A percentile compares a stretch with the other conserved stretches of the same genome.
Conservation (phyloP, 2,329 filamentous ascomycete species). For the Colletotrichum agaves region DNA sequence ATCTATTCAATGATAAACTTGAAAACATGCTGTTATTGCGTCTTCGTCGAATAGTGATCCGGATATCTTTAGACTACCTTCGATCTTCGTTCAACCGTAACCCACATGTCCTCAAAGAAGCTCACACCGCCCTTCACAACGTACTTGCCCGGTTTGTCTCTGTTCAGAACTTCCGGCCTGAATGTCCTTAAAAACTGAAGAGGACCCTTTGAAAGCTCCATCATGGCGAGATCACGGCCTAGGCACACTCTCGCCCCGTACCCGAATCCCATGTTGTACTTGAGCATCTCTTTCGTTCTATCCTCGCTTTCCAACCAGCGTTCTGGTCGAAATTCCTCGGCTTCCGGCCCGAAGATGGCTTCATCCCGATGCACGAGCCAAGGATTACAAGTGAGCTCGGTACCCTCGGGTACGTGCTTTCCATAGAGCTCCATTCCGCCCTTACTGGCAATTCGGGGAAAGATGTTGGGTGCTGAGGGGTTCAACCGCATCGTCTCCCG, state of each 20-base stretch:
- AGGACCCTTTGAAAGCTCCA: conserved; percentile 62
- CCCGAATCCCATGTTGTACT: conserved; percentile 61
- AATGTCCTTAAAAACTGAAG: conserved; percentile 55
- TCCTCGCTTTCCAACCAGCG: conserved; percentile 56
- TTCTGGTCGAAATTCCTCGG: conserved; percentile 58
- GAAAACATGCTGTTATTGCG: no score
- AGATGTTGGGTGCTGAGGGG: conserved; percentile 62
- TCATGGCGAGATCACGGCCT: conserved; percentile 61
- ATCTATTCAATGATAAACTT: no score
- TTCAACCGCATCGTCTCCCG: conserved; percentile 61
- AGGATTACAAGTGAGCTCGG: conserved; percentile 53
- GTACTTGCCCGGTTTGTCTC: conserved; percentile 47
- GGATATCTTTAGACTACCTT: conserved; percentile 16
- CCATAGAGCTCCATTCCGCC: conserved; percentile 46
- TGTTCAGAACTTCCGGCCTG: conserved; percentile 44
- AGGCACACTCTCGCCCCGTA: conserved; percentile 60
- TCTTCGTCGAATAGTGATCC: not conserved
- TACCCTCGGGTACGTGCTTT: conserved; percentile 47
- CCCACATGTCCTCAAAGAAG: conserved; percentile 54
- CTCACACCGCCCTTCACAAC: conserved; percentile 54
- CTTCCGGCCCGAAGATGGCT: conserved; percentile 53
- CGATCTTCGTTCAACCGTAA: conserved; percentile 43
- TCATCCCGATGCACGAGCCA: conserved; percentile 53
- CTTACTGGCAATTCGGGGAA: conserved; percentile 54
- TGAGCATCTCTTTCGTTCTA: conserved; percentile 54